These are phyloP conservation scores for Plasmodium adleri DNA, from an alignment of 169 alveolate genomes.

Conservation along the genomic window DNA sequence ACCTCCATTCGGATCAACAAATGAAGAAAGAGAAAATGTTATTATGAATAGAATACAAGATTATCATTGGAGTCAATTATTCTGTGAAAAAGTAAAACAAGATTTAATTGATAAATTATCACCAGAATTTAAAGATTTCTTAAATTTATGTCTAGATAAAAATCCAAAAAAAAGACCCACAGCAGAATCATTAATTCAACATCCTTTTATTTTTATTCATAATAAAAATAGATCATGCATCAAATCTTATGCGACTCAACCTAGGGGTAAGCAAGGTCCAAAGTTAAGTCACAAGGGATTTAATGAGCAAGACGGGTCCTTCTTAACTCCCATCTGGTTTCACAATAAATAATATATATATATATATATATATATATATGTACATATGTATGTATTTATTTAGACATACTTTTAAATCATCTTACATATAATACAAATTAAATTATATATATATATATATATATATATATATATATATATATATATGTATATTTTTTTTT, in stretches of 20 bases:
- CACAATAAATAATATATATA: conserved; percentile 23
- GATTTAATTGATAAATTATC: conserved; percentile 76
- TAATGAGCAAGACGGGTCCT: conserved; percentile 75
- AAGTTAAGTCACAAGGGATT: conserved; percentile 66
- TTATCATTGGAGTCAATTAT: conserved; percentile 79
- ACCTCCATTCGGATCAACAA: conserved; percentile 87
- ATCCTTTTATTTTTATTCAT: conserved; percentile 82
- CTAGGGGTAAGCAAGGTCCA: conserved; percentile 74
- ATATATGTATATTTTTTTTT: too few relatives aligned
- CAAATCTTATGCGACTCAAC: conserved; percentile 79
- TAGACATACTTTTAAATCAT: background rate
- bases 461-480: too few relatives aligned
- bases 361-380: background rate
- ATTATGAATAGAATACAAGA: conserved; percentile 83
- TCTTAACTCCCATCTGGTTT: conserved; percentile 72
- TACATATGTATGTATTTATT: background rate
- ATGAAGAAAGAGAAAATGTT: conserved; percentile 78
- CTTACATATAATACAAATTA: too few relatives aligned
- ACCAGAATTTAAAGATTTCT: conserved; percentile 79
- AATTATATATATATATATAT: too few relatives aligned
- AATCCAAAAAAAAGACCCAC: conserved; percentile 82
- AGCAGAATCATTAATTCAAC: conserved; percentile 79
- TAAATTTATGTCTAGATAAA: conserved; percentile 83
- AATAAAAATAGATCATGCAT: conserved; percentile 79
- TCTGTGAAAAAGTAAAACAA: conserved; percentile 68